Percentiles rank a stretch among this genome's conserved stretches.
Conservation (phyloP, 2,329 filamentous ascomycete species). For the Graphium sp. region DNA sequence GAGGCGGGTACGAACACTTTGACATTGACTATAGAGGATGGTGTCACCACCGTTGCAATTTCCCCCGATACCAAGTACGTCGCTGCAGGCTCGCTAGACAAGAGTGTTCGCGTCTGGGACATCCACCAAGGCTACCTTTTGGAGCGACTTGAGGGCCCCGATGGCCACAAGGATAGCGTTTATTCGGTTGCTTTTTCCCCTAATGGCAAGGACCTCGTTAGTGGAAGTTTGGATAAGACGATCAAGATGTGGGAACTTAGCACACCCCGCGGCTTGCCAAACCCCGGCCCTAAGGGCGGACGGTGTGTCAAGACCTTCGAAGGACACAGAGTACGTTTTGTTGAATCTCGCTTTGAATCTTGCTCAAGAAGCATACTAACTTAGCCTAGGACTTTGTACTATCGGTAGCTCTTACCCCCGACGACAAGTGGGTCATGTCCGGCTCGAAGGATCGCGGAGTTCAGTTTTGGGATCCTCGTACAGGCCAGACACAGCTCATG, state of each 20-base stretch:
- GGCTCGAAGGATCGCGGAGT: slow-evolving; percentile 95
- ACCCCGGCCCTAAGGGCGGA: slow-evolving; percentile 60
- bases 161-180: slow-evolving; percentile 92
- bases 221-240: slow-evolving; percentile 88
- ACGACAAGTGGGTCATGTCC: slow-evolving; percentile 89
- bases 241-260: slow-evolving; percentile 99
- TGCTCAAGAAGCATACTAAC: slow-evolving; percentile 10
- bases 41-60: slow-evolving; percentile 93
- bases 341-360: not conserved
- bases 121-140: slow-evolving; percentile 71
- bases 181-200: slow-evolving; percentile 95
- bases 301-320: slow-evolving; percentile 96
- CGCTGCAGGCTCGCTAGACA: slow-evolving; percentile 86
- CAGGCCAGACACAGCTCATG: slow-evolving; percentile 91
- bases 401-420: slow-evolving; percentile 85
- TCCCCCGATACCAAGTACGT: slow-evolving; percentile 90
- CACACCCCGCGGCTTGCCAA: slow-evolving; percentile 49
- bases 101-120: slow-evolving; percentile 97
- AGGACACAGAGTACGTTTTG: slow-evolving; percentile 61
- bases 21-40: slow-evolving; percentile 85
- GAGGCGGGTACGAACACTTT: slow-evolving; percentile 68
- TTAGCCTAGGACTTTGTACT: slow-evolving; percentile 72
- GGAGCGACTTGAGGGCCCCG: slow-evolving; percentile 79
- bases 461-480: slow-evolving; percentile 95
- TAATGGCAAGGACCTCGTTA: slow-evolving; percentile 82